Conservation (phyloP, 164 flowering plant species). For the Stephania yunnanensis region DNA sequence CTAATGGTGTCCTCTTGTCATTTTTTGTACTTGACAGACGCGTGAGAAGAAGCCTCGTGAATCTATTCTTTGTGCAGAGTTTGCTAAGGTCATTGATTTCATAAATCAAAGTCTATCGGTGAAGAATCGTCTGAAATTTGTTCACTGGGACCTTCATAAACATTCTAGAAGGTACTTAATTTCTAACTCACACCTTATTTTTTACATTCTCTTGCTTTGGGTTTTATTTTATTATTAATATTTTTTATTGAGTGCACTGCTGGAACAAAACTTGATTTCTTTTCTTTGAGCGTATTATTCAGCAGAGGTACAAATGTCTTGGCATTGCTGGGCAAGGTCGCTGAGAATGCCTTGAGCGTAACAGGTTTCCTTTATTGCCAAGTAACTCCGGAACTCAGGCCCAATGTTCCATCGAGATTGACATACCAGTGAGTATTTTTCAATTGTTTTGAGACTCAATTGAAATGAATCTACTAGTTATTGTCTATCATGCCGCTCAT, state of each 20-base stretch:
- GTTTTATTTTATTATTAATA: background rate
- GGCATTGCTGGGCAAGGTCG: conserved; percentile 54
- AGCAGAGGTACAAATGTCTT: conserved; percentile 69
- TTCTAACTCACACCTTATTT: background rate
- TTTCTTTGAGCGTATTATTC: conserved; percentile 15
- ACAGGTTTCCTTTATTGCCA: conserved; percentile 76
- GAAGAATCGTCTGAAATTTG: conserved; percentile 66
- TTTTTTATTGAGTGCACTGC: too few species aligned
- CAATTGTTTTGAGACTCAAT: background rate
- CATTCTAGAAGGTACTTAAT: conserved; percentile 56
- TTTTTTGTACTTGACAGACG: conserved; percentile 35
- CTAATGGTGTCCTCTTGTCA: background rate
- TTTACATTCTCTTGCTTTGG: background rate
- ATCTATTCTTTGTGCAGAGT: conserved; percentile 82
- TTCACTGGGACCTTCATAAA: conserved; percentile 85
- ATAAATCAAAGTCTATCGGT: conserved; percentile 58
- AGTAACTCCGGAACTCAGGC: conserved; percentile 32
- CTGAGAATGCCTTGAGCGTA: conserved; percentile 53
- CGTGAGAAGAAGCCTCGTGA: conserved; percentile 89
- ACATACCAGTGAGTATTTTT: conserved; percentile 44
- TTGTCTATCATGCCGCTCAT: background rate
- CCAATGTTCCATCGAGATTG: conserved; percentile 25
- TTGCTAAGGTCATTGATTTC: conserved; percentile 67
- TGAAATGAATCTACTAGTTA: background rate
- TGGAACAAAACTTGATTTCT: background rate